Base-by-base conservation (phyloP, 352 stramenopile species). In the Pythium folliculosum region DNA sequence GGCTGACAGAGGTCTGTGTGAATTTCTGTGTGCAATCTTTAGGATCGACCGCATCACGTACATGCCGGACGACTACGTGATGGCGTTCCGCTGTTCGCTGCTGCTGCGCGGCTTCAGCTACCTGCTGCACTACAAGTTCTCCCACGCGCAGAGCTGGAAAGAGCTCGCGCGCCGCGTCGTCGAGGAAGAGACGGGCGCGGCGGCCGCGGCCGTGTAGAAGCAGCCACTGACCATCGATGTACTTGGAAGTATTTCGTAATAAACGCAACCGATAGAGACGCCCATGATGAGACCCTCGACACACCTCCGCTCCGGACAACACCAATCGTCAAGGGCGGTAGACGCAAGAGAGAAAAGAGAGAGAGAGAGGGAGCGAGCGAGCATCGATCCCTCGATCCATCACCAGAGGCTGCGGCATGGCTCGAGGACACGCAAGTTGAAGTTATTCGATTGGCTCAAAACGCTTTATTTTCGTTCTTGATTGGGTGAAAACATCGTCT, bases 41-140 rank as follows among this genome's bases (percentile, higher is more conserved):
- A 91, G 83, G 52, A 91, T 94, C 45, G 85, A 94, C 56, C 82
- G 80, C 13, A 90, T 96, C 63, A 83, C 86, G 65, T 78, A 91
- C 65, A 89, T 93, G 63, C 82, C 84, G 19, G 85, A 94, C 58
- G 88, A 96, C 59, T 96, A 92, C 62, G 84, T 96, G 38, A 96
- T 96, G 88, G 86, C 88, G 17, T 94, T 92, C 62, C 85, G 89
- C 60, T 86, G 82, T 50, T 96, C 89, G 40, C 77, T 96, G 43
- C 71, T 96, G 52, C 69, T 96, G 30, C 86, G 89, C 23, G 89
- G 89, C 45, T 92, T 96, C 65, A 94, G 86, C 71, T 91, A 93
- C 60, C 65, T 90, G 38, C 67, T 94, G 32, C 85, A 92, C 67
- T 95, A 94, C 76, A 89, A 91, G 64, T 92, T 93, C 65, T 96